Percentiles rank a stretch among this genome's conserved stretches.
phyloP scores from a whole-genome alignment of 768 basidiomycete species.

The Psilocybe cubensis region DNA sequence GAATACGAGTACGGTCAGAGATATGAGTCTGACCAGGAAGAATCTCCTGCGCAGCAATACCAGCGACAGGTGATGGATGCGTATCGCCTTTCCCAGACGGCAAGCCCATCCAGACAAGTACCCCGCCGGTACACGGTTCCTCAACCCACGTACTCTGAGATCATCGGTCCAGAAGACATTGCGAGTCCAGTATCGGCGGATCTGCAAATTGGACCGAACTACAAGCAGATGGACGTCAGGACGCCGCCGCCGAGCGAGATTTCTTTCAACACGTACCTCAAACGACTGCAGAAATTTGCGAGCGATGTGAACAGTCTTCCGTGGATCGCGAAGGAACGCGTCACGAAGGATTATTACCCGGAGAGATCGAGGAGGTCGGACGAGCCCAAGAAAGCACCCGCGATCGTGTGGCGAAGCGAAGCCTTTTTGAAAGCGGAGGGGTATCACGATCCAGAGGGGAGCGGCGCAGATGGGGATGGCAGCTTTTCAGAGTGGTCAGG shows the following conservation, averaged over 20 bases:
- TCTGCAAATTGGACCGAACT: constrained; percentile 46
- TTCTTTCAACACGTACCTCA: constrained; percentile 34
- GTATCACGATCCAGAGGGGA: neutral
- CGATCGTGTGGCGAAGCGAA: constrained; percentile 26
- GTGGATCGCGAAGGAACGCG: constrained; percentile 44
- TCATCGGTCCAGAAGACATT: constrained; percentile 18
- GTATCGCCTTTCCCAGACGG: neutral
- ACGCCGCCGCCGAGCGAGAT: constrained; percentile 40
- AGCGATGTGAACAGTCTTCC: constrained; percentile 41
- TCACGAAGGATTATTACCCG: constrained; percentile 49
- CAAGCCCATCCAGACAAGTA: neutral
- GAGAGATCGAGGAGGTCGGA: constrained; percentile 23
- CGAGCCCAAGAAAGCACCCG: constrained; percentile 23
- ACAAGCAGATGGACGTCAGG: constrained; percentile 50
- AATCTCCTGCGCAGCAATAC: neutral
- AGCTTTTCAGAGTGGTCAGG: neutral
- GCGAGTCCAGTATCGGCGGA: constrained; percentile 42
- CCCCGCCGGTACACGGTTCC: neutral
- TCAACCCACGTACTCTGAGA: neutral
- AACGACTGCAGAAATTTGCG: constrained; percentile 38
- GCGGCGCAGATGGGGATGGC: neutral
- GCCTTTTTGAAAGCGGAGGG: neutral
- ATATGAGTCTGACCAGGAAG: neutral
- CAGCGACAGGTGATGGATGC: neutral
- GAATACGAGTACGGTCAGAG: neutral